phyloP scores from a whole-genome alignment of 2,329 filamentous ascomycete species.

The Drechslerella coelobrocha region DNA sequence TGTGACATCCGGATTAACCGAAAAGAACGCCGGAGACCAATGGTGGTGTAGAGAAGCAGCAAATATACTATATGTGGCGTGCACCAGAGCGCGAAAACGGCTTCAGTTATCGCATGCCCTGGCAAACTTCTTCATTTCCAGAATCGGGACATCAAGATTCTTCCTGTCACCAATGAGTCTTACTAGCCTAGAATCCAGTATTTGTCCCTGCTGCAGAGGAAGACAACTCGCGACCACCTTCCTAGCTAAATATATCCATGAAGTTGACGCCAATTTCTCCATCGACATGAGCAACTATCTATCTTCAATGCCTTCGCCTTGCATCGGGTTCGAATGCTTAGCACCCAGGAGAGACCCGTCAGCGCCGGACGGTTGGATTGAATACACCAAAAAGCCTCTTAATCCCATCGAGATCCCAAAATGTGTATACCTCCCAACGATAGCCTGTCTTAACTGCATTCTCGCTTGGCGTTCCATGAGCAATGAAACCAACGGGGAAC shows the following conservation, averaged over 20 bases:
- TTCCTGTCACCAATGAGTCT: slow-evolving; percentile 22
- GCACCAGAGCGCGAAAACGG: slow-evolving; percentile 39
- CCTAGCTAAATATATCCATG: slow-evolving; percentile 18
- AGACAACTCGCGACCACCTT: slow-evolving; percentile 31
- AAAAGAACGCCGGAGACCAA: slow-evolving; percentile 6
- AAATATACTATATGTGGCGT: slow-evolving; percentile 47
- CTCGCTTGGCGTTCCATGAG: slow-evolving; percentile 30
- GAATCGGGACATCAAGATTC: slow-evolving; percentile 32
- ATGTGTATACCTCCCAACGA: slow-evolving; percentile 18
- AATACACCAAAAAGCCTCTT: background rate
- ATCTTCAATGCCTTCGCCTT: slow-evolving; percentile 24
- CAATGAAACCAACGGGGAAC: slow-evolving; percentile 27
- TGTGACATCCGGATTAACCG: slow-evolving; percentile 3
- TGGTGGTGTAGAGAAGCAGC: slow-evolving; percentile 16
- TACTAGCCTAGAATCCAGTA: background rate
- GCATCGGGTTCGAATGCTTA: slow-evolving; percentile 35
- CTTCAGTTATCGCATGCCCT: slow-evolving; percentile 34
- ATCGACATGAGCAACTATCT: slow-evolving; percentile 18
- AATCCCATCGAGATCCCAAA: slow-evolving; percentile 41
- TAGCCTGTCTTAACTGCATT: slow-evolving; percentile 41
- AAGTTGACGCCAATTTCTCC: background rate
- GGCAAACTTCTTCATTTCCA: slow-evolving; percentile 13
- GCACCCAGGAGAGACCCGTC: slow-evolving; percentile 20
- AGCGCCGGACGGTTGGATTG: slow-evolving; percentile 30
- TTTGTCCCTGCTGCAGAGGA: slow-evolving; percentile 36